Evolutionary conservation across 352 stramenopile genomes (phyloP).

Genomic region (Phytophthora boehmeriae): DNA sequence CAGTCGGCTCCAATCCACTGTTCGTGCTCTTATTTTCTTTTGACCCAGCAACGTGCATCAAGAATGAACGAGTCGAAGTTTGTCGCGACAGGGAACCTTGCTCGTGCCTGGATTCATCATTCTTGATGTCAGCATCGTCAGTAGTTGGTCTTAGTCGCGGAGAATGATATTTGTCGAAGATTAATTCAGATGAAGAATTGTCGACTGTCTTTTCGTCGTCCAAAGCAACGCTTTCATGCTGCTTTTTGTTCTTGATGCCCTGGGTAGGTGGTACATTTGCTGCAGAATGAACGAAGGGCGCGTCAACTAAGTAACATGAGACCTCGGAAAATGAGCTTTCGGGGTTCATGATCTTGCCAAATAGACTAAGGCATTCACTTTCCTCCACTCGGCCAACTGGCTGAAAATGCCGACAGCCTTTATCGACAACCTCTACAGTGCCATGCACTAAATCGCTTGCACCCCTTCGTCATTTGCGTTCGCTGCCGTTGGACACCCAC

Average conservation of each 20-base stretch:
- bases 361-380: neutral
- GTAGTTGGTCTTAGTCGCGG: neutral
- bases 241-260: neutral
- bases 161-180: neutral
- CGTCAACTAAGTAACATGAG: neutral
- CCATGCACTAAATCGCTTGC: neutral
- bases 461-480: neutral
- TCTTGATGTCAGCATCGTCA: neutral
- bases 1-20: slow-evolving; percentile 1
- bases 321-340: neutral
- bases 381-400: too few species aligned
- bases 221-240: neutral
- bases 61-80: slow-evolving; percentile 18
- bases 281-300: neutral
- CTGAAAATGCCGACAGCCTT: too few species aligned
- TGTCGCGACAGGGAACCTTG: slow-evolving; percentile 12
- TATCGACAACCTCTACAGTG: too few species aligned
- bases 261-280: too few species aligned
- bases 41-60: slow-evolving; percentile 18
- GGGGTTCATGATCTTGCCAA: neutral
- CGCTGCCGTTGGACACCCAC: neutral
- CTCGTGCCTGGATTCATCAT: neutral
- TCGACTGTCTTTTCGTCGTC: neutral
- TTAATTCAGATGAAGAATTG: neutral
- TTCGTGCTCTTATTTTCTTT: neutral